Evolutionary conservation across 2,329 filamentous ascomycete species (phyloP).

Genomic region (Erysiphe neolycopersici): DNA sequence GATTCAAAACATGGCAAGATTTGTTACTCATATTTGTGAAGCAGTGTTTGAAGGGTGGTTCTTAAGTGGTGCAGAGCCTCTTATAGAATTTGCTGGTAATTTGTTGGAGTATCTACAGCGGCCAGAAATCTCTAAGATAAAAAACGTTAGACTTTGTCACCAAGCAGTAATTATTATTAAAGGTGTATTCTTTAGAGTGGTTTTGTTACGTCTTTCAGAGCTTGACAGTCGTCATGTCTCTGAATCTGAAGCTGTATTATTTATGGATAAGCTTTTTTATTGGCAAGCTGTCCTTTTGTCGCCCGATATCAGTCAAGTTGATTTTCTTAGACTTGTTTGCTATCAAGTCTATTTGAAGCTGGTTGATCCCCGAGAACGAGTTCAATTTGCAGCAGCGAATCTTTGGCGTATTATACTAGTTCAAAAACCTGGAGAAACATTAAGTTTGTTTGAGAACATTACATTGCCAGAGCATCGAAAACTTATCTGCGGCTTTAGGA

Average conservation of each 20-base stretch:
- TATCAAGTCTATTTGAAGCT: conserved; percentile 83
- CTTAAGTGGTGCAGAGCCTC: conserved; percentile 55
- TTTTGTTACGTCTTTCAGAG: conserved; percentile 61
- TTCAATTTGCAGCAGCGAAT: conserved; percentile 53
- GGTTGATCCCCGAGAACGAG: conserved; percentile 36
- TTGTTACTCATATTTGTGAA: conserved; percentile 59
- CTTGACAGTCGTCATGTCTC: conserved; percentile 38
- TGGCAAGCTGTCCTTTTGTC: conserved; percentile 85
- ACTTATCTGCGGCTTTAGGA: conserved; percentile 52
- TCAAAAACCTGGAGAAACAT: conserved; percentile 68
- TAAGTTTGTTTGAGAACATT: conserved; percentile 43
- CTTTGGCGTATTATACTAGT: conserved; percentile 83
- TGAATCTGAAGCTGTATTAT: conserved; percentile 35
- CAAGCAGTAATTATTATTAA: conserved; percentile 57
- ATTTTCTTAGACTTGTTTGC: conserved; percentile 63
- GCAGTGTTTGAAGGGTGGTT: conserved; percentile 95
- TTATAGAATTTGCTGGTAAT: conserved; percentile 66
- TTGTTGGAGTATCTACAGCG: conserved; percentile 73
- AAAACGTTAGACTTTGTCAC: conserved; percentile 74
- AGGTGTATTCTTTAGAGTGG: conserved; percentile 48
- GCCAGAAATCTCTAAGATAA: conserved; percentile 53
- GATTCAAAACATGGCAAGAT: conserved; percentile 62
- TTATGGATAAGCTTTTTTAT: conserved; percentile 69
- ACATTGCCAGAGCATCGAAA: conserved; percentile 43
- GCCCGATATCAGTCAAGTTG: conserved; percentile 50